Conservation (phyloP, 2,329 filamentous ascomycete genomes). For the Sporothrix globosa region DNA sequence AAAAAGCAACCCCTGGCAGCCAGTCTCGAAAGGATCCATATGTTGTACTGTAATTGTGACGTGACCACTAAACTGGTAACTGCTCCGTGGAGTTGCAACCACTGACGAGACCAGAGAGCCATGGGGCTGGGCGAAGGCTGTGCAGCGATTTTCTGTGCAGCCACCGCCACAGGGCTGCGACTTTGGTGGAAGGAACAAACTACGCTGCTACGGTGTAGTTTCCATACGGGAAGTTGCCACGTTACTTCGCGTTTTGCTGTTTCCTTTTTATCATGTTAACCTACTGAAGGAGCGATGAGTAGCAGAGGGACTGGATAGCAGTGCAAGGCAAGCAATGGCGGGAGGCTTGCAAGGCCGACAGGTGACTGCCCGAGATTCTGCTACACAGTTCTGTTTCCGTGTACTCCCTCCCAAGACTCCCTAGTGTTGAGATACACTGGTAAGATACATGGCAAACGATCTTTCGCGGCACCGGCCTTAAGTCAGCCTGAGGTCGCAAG, state of each 20-base stretch:
- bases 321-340: not conserved
- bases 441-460: not conserved
- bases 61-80: not conserved
- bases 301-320: not conserved
- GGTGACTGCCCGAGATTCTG: not conserved
- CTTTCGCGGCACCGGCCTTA: not conserved
- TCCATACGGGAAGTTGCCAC: not conserved
- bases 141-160: not conserved
- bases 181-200: not conserved
- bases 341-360: constrained; percentile 12
- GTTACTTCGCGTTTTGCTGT: not conserved
- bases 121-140: constrained; percentile 22
- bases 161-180: constrained; percentile 10
- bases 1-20: not conserved
- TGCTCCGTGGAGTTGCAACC: not conserved
- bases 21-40: too few relatives aligned
- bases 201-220: not conserved
- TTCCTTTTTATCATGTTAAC: not conserved
- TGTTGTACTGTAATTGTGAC: not conserved
- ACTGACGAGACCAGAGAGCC: not conserved
- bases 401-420: not conserved
- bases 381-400: not conserved
- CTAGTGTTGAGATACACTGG: too few relatives aligned
- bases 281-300: not conserved
- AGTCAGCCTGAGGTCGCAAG: constrained; percentile 17